These are phyloP conservation scores for Coccomyxa sp. DNA, from an alignment of 139 green algal species.

Conservation along the genomic window DNA sequence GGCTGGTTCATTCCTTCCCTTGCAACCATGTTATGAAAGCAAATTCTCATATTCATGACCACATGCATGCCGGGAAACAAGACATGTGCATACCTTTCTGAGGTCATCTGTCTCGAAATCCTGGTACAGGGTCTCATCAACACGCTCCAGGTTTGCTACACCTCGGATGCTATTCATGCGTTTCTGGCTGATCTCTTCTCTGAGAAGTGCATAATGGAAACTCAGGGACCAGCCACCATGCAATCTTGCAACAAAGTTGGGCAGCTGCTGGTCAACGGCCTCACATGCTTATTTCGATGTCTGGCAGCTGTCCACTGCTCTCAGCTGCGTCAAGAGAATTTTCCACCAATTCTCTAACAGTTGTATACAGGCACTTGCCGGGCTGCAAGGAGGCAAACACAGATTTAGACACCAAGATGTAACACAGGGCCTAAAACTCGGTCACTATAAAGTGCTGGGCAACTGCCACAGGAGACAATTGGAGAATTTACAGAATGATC, in stretches of 20 bases:
- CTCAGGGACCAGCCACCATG: background rate
- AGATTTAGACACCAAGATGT: background rate
- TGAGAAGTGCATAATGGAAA: conserved; percentile 15
- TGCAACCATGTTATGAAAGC: background rate
- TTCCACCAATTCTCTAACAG: conserved; percentile 91
- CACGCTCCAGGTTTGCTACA: conserved; percentile 66
- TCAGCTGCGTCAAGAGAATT: conserved; percentile 92
- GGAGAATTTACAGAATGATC: background rate
- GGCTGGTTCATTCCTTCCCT: background rate
- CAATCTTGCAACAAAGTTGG: background rate
- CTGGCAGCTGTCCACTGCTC: conserved; percentile 66
- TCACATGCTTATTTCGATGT: conserved; percentile 77
- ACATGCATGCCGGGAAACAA: background rate
- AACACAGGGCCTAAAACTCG: background rate
- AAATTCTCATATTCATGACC: background rate
- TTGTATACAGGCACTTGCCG: conserved; percentile 95
- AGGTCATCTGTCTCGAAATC: conserved; percentile 85
- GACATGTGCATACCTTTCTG: conserved; percentile 40
- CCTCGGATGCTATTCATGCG: conserved; percentile 76
- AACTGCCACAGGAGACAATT: background rate
- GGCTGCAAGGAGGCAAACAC: conserved; percentile 49
- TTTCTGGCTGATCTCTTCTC: conserved; percentile 74
- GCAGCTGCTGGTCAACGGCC: background rate
- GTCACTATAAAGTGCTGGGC: background rate
- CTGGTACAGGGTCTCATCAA: conserved; percentile 88